phyloP scores from a whole-genome alignment of 2,329 filamentous ascomycete genomes.

The Davidsoniella neocaledoniae region DNA sequence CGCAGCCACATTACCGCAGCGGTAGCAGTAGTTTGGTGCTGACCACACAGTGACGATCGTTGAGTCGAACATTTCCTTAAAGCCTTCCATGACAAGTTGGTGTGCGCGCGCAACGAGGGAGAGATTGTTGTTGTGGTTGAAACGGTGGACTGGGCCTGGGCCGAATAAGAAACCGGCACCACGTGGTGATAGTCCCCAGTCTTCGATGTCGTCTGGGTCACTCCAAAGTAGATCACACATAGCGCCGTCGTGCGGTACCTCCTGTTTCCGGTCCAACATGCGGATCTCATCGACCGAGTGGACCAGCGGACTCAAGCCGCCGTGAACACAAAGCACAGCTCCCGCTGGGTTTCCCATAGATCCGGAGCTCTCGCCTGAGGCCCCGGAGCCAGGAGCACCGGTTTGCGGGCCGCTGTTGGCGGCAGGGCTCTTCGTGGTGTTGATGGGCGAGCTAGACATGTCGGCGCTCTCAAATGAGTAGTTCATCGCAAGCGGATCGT shows the following conservation, averaged over 20 bases:
- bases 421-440: constrained; percentile 12
- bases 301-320: constrained; percentile 77
- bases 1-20: constrained; percentile 88
- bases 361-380: constrained; percentile 50
- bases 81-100: constrained; percentile 97
- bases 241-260: constrained; percentile 93
- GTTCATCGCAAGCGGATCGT: constrained; percentile 24
- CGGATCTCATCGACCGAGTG: constrained; percentile 93
- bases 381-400: constrained; percentile 65
- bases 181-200: constrained; percentile 86
- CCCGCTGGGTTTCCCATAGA: constrained; percentile 53
- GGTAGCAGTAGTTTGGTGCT: constrained; percentile 91
- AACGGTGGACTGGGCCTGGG: constrained; percentile 84
- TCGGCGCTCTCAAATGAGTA: constrained; percentile 28
- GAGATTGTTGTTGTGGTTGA: constrained; percentile 88
- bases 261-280: constrained; percentile 87
- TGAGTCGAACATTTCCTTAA: constrained; percentile 97
- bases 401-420: constrained; percentile 20
- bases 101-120: constrained; percentile 86
- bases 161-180: constrained; percentile 94
- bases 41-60: constrained; percentile 98
- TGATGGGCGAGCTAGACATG: constrained; percentile 5
- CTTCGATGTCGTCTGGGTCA: constrained; percentile 93
- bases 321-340: constrained; percentile 88
- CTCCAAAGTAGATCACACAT: constrained; percentile 99